phyloP scores from a whole-genome alignment of 1,139 yeast species.

The Saccharomyces uvarum region DNA sequence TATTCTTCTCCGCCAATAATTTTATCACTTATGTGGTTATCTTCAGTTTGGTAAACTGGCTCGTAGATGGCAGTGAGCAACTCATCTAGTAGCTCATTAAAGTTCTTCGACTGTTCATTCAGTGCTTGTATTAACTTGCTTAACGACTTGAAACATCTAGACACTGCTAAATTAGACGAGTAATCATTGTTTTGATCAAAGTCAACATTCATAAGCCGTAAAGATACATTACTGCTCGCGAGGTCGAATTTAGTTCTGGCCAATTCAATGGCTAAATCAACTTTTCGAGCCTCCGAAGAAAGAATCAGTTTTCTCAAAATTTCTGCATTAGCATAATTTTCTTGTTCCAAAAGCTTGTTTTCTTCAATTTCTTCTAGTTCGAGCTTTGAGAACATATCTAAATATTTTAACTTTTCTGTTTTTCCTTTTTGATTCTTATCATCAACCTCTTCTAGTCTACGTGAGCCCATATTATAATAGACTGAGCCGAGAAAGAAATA shows the following conservation, averaged over 20 bases:
- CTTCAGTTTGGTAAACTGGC: conserved; percentile 41
- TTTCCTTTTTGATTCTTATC: conserved; percentile 14
- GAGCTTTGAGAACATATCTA: conserved; percentile 15
- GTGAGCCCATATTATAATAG: conserved; percentile 40
- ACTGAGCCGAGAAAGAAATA: conserved; percentile 77
- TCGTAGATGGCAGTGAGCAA: conserved; percentile 40
- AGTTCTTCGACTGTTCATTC: conserved; percentile 49
- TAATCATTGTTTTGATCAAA: conserved; percentile 15
- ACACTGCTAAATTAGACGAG: conserved; percentile 16
- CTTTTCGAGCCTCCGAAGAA: conserved; percentile 17
- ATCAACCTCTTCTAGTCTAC: conserved; percentile 24
- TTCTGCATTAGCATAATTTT: conserved; percentile 60
- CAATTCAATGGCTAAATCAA: conserved; percentile 23
- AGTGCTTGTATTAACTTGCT: conserved; percentile 26
- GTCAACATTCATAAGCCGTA: conserved; percentile 17
- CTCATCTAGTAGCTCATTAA: conserved; percentile 49
- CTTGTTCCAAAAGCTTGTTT: conserved; percentile 36
- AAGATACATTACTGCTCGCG: conserved; percentile 14
- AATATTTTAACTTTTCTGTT: conserved; percentile 1
- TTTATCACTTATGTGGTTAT: conserved; percentile 51
- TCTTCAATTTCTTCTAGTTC: conserved; percentile 18
- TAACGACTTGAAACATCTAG: conserved; percentile 19
- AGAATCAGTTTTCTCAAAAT: conserved; percentile 43
- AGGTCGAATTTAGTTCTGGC: conserved; percentile 16
- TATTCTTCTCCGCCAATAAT: conserved; percentile 44